These are phyloP conservation scores for Pholiota adiposa DNA, from an alignment of 1,284 basidiomycete species.

Conservation along the genomic window DNA sequence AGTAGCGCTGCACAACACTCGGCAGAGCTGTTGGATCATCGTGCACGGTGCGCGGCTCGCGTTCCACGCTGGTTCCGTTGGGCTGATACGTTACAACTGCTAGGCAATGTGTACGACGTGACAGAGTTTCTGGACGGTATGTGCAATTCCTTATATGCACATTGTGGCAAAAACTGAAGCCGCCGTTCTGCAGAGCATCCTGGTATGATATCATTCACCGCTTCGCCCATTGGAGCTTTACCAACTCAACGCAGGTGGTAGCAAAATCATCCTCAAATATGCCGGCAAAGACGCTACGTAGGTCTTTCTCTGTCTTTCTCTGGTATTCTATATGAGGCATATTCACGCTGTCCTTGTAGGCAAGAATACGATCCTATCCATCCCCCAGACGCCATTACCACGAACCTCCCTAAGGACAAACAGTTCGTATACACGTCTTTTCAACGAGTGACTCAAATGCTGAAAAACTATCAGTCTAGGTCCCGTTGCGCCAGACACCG, in stretches of 20 bases:
- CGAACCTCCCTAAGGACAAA: constrained; percentile 78
- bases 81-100: constrained; percentile 54
- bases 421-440: constrained; percentile 51
- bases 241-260: constrained; percentile 22
- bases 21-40: constrained; percentile 88
- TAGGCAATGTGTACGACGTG: constrained; percentile 36
- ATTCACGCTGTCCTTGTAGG: constrained; percentile 30
- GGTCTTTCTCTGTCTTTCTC: not conserved
- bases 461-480: constrained; percentile 56
- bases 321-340: not conserved
- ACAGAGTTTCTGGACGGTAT: constrained; percentile 43
- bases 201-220: constrained; percentile 41
- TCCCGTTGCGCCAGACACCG: constrained; percentile 65
- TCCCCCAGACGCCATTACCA: constrained; percentile 86
- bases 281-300: constrained; percentile 47
- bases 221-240: not conserved
- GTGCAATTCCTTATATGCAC: not conserved
- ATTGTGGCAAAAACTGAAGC: constrained; percentile 11
- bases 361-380: constrained; percentile 88
- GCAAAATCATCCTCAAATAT: constrained; percentile 46
- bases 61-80: not conserved
- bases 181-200: constrained; percentile 59
- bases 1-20: constrained; percentile 70
- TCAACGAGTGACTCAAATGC: not conserved
- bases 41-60: constrained; percentile 66